Base-by-base conservation (phyloP, 1,139 yeast genomes). In the Kodamaea arcana region DNA sequence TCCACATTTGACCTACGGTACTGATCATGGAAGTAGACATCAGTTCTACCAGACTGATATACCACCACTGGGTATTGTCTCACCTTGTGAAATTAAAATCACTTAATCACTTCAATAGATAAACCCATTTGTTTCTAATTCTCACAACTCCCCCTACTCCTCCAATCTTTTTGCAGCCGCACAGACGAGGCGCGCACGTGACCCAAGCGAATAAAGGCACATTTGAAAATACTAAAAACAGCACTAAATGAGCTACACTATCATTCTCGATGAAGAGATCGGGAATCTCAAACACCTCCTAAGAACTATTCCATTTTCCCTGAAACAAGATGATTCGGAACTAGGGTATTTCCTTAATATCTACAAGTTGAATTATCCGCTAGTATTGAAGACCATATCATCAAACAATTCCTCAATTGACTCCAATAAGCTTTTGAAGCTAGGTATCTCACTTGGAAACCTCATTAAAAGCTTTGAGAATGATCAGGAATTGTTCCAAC, bases 381-480 rank as follows among this genome's bases (percentile, higher is more conserved):
- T 60, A 25, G 37, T 66, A 15, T 29, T 35, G 23, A 29, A 33
- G 22, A 32, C 24, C 16, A 30, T 27, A 9, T 26, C 33, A 16
- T 23, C 31, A 22, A 35, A 39, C n/a, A 51, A 49, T 34, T 58
- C 61, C 41, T 70, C 69, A 16, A 56, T 69, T 8, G 67, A 69
- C 35, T 50, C 65, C 29, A 61, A 49, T 43, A 66, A 67, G 42
- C 51, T 69, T 25, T 50, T 69, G 30, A 69, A 69, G 44, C 48
- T 69, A 27, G 69, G 72, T 8, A 68, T 69, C 17, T 66, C 72
- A 25, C 53, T 69, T 21, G 75, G 75, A 0, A 68, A 66, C 44
- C 51, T 69, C 33, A 45, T 69, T 28, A 66, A 64, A 40, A 52
- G 69, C 11, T 52, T 61, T 28, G 62, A 63, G 36, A 40, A 51